Conservation (phyloP, 306 rosid species). For the Prunus armeniaca region DNA sequence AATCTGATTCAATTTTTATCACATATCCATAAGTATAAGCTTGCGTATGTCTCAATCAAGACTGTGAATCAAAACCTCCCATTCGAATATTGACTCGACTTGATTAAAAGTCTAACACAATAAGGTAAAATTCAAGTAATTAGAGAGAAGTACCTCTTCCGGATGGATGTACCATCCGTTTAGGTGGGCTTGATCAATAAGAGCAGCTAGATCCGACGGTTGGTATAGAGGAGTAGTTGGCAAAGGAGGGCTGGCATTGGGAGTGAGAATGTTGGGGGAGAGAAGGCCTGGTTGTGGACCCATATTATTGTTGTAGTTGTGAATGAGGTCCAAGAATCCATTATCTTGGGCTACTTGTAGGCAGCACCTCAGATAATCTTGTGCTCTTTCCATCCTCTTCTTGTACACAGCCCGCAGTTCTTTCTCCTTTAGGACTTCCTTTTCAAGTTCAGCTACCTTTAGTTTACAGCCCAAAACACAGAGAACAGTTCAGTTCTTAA, state of each 20-base stretch:
- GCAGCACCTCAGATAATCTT: slow-evolving; percentile 61
- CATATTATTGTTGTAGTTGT: slow-evolving; percentile 16
- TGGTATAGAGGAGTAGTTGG: slow-evolving; percentile 20
- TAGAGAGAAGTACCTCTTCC: slow-evolving; percentile 40
- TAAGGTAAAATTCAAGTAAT: background rate
- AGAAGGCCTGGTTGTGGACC: background rate
- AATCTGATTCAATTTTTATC: slow-evolving; percentile 33
- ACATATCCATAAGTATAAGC: background rate
- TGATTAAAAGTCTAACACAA: background rate
- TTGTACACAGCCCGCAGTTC: slow-evolving; percentile 35
- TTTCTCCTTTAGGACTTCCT: slow-evolving; percentile 54
- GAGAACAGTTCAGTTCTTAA: background rate
- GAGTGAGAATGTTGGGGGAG: slow-evolving; percentile 4
- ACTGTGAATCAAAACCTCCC: background rate
- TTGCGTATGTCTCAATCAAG: background rate
- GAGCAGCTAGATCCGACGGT: slow-evolving; percentile 39
- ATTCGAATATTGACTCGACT: background rate
- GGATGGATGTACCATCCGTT: slow-evolving; percentile 74
- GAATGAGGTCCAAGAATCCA: slow-evolving; percentile 53
- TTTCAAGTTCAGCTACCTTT: slow-evolving; percentile 59
- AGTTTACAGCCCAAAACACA: background rate
- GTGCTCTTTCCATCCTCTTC: slow-evolving; percentile 45
- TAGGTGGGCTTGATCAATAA: slow-evolving; percentile 49
- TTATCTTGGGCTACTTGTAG: slow-evolving; percentile 77
- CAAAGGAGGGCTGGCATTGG: slow-evolving; percentile 23